Evolutionary conservation across 2,329 filamentous ascomycete species (phyloP).

Genomic region (Aureobasidium sp.): DNA sequence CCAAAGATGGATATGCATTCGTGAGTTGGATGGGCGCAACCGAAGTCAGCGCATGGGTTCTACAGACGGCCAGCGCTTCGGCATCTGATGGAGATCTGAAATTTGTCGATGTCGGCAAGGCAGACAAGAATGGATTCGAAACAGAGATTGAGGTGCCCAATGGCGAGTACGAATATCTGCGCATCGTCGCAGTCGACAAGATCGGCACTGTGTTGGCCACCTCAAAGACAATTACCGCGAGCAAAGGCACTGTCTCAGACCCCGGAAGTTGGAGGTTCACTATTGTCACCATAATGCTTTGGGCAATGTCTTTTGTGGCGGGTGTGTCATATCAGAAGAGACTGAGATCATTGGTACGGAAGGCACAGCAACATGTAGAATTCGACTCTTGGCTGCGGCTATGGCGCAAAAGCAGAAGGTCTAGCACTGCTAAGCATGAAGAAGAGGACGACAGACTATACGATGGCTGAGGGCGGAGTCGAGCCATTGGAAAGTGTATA

Average conservation of each 20-base stretch:
- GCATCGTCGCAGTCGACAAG: slow-evolving; percentile 21
- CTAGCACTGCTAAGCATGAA: neutral
- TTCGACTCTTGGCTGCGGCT: neutral
- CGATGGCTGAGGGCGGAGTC: neutral
- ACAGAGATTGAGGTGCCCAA: slow-evolving; percentile 18
- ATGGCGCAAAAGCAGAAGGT: neutral
- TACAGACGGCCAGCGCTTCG: slow-evolving; percentile 10
- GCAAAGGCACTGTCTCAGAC: neutral
- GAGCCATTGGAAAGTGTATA: neutral
- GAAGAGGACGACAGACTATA: neutral
- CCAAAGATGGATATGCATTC: slow-evolving; percentile 21
- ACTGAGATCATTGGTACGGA: neutral
- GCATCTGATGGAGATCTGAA: neutral
- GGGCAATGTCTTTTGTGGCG: neutral
- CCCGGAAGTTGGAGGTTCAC: neutral
- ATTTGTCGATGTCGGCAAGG: slow-evolving; percentile 21
- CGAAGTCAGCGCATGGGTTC: slow-evolving; percentile 16
- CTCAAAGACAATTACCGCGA: neutral
- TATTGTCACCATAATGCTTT: neutral
- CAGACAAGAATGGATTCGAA: slow-evolving; percentile 17
- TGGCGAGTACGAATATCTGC: neutral
- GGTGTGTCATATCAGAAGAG: neutral
- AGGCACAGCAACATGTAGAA: neutral
- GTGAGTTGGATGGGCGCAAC: slow-evolving; percentile 20
- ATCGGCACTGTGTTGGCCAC: slow-evolving; percentile 18